Evolutionary conservation across 1,139 yeast genomes (phyloP), one percentile per base, ranked within the genome.

Genomic region (Insectozyma bohioensis): DNA sequence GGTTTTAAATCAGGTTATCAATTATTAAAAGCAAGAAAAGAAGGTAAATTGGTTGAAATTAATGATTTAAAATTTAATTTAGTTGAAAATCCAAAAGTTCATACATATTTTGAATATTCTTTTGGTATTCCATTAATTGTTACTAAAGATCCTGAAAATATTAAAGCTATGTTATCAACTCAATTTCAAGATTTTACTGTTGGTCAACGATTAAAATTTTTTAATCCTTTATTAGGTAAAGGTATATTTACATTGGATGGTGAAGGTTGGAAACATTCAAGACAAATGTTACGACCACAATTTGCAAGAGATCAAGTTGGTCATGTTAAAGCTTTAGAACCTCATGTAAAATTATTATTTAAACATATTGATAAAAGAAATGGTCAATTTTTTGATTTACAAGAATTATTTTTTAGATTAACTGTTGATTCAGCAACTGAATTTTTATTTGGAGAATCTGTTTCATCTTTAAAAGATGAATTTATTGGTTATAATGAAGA

Each of bases 241-340:
- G 80, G 81, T 2, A 72, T 75, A 38, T 75, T 75, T 54, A 74
- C 80, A 2, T 60, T 72, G 28, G 75, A 71, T 36, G 77, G 77
- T 12, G 66, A 58, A 22, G 76, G 72, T 3, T 75, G 81, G 81
- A 68, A 71, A 43, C 77, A 73, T 45, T 62, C 75, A 22, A 58
- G 81, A 34, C 68, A 75, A 4, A 54, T 75, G 66, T 61, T 75
- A 44, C 59, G 80, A 35, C 80, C 80, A 0, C 78, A 73, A 49
- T 75, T 75, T 48, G 57, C 72, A 12, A 58, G 75, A 31, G 78
- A 72, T 43, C 75, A 72, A 45, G 64, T 75, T 26, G 63, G 72
- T 7, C 78, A 71, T 41, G 61, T 74, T 22, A 58, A 59, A 34
- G 42, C 63, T 6, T 58, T 74, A 43, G 76, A 72, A 41, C 55